A percentile compares a stretch with the other conserved stretches of the same genome.
Conservation (phyloP, 768 basidiomycete species). For the Serendipita indica region DNA sequence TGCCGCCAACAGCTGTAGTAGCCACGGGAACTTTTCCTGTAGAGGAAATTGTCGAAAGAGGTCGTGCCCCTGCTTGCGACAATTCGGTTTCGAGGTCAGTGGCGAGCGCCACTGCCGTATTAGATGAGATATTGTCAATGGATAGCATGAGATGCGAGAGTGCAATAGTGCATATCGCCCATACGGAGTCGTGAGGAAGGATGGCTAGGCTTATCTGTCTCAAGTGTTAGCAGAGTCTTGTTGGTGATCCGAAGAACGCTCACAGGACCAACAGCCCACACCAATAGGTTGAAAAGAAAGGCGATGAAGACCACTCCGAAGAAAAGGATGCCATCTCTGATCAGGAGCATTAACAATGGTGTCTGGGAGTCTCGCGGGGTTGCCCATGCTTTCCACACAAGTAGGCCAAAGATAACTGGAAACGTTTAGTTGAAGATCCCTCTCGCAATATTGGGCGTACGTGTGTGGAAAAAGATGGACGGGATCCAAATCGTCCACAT, state of each 20-base stretch:
- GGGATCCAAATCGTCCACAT: slow-evolving; percentile 8
- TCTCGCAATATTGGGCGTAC: background rate
- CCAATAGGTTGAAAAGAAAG: slow-evolving; percentile 5
- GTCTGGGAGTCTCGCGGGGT: slow-evolving; percentile 3
- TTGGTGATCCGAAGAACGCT: background rate
- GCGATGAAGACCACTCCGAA: background rate
- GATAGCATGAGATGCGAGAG: slow-evolving; percentile 1
- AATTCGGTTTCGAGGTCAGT: background rate
- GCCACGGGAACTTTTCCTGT: background rate
- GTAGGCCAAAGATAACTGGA: background rate
- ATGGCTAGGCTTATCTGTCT: background rate
- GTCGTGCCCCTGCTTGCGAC: background rate
- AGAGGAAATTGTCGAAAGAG: background rate
- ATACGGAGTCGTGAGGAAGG: background rate
- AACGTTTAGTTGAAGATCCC: background rate
- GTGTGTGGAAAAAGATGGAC: background rate
- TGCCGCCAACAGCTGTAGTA: background rate
- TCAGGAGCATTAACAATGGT: slow-evolving; percentile 2
- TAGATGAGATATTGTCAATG: background rate
- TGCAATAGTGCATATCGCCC: background rate
- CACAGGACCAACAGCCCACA: slow-evolving; percentile 5
- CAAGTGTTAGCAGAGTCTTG: background rate
- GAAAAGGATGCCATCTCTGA: background rate
- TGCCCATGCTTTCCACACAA: background rate
- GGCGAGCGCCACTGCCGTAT: background rate